These are phyloP conservation scores for Alternaria incomplexa DNA, from an alignment of 2,329 filamentous ascomycete species.

Conservation along the genomic window DNA sequence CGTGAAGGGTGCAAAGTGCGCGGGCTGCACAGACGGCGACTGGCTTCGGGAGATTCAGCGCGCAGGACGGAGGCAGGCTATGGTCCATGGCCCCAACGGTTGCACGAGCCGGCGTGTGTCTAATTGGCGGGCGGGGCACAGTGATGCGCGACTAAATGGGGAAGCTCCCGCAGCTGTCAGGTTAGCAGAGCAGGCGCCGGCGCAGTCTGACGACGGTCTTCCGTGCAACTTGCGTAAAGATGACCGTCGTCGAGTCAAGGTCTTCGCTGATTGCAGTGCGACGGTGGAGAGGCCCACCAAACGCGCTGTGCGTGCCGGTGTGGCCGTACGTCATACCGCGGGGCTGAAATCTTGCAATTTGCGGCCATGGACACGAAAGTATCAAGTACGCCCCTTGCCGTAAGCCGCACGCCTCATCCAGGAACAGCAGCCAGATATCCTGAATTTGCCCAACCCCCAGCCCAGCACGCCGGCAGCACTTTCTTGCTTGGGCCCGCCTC, in stretches of 20 bases:
- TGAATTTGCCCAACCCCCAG: background rate
- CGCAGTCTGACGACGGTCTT: background rate
- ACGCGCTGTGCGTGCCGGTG: conserved; percentile 5
- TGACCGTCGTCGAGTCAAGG: conserved; percentile 7
- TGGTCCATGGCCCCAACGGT: background rate
- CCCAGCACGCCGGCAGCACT: conserved; percentile 1
- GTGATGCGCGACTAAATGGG: conserved; percentile 4
- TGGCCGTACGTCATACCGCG: conserved; percentile 18
- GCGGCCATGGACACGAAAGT: conserved; percentile 3
- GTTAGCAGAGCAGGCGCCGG: background rate
- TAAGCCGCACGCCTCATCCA: conserved; percentile 9
- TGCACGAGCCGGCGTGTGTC: background rate
- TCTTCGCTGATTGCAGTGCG: background rate
- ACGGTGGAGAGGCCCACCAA: conserved; percentile 12
- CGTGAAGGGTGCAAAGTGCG: background rate
- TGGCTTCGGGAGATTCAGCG: background rate
- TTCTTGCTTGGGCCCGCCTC: background rate
- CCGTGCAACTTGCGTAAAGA: conserved; percentile 5
- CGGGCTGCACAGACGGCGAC: background rate
- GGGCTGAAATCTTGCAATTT: conserved; percentile 17
- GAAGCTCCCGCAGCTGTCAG: conserved; percentile 2
- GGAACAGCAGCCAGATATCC: conserved; percentile 19
- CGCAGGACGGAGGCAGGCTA: background rate
- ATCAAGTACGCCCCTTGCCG: conserved; percentile 3
- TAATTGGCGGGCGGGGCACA: conserved; percentile 1